Percentiles rank a stretch among this genome's conserved stretches.
These are phyloP conservation scores for Dimocarpus longan DNA, from an alignment of 345 rosid genomes.

Conservation along the genomic window DNA sequence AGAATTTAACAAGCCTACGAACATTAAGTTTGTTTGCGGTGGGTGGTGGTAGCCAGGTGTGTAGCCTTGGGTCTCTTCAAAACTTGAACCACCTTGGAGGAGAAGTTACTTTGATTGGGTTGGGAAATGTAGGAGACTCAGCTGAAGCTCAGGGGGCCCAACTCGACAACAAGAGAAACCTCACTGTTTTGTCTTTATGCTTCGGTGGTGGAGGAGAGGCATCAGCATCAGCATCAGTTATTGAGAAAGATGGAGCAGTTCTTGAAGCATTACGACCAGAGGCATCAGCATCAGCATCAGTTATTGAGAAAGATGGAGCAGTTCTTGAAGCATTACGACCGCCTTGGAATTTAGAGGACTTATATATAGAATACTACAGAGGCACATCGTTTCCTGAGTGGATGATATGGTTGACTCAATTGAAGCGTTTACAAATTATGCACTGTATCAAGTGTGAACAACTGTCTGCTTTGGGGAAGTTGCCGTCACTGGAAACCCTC, in stretches of 20 bases:
- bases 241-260: background rate
- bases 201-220: background rate
- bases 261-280: background rate
- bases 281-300: background rate
- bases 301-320: background rate
- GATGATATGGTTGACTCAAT: too few relatives aligned
- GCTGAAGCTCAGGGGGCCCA: background rate
- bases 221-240: background rate
- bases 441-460: too few relatives aligned
- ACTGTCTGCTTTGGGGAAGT: too few relatives aligned
- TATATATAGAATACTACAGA: background rate
- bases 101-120: background rate
- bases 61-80: background rate
- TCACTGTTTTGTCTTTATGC: background rate
- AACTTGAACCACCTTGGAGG: background rate
- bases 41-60: background rate
- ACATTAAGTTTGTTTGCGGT: background rate
- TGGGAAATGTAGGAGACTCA: background rate
- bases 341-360: background rate
- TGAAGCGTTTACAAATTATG: too few relatives aligned
- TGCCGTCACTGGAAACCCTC: too few relatives aligned
- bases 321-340: background rate
- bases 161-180: background rate
- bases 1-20: background rate
- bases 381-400: background rate